Evolutionary conservation across 805 yeast species (phyloP).

Genomic region (Saturnispora serradocipensis): DNA sequence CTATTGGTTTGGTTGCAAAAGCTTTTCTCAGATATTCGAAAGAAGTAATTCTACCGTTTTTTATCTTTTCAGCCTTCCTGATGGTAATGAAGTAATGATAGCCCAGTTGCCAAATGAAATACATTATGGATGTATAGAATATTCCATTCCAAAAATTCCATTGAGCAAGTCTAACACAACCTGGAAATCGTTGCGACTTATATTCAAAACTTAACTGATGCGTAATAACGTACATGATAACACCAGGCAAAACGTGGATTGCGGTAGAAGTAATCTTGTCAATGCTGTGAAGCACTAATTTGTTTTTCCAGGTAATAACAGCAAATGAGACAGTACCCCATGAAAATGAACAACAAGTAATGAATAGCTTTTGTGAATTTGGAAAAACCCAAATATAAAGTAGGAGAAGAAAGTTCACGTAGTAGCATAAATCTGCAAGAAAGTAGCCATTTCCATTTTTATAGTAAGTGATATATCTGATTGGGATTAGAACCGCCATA

Average conservation of each 20-base stretch:
- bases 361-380: constrained; percentile 57
- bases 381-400: constrained; percentile 81
- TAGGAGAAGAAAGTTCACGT: constrained; percentile 65
- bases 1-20: constrained; percentile 55
- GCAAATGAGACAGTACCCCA: constrained; percentile 91
- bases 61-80: constrained; percentile 66
- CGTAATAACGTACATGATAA: constrained; percentile 75
- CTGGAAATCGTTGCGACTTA: constrained; percentile 60
- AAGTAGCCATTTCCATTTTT: constrained; percentile 75
- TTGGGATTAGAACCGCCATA: constrained; percentile 63
- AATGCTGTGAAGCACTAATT: constrained; percentile 80
- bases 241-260: constrained; percentile 87
- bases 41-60: constrained; percentile 78
- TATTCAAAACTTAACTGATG: constrained; percentile 56
- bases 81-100: constrained; percentile 92
- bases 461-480: constrained; percentile 74
- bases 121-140: constrained; percentile 69
- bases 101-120: constrained; percentile 80
- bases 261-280: constrained; percentile 89
- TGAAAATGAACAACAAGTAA: constrained; percentile 76
- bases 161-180: constrained; percentile 55
- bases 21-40: constrained; percentile 75
- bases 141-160: constrained; percentile 71
- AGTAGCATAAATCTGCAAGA: constrained; percentile 89
- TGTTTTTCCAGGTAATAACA: constrained; percentile 91